These are phyloP conservation scores for Pleurotus tuber-regium DNA, from an alignment of 768 basidiomycete species.

Conservation along the genomic window DNA sequence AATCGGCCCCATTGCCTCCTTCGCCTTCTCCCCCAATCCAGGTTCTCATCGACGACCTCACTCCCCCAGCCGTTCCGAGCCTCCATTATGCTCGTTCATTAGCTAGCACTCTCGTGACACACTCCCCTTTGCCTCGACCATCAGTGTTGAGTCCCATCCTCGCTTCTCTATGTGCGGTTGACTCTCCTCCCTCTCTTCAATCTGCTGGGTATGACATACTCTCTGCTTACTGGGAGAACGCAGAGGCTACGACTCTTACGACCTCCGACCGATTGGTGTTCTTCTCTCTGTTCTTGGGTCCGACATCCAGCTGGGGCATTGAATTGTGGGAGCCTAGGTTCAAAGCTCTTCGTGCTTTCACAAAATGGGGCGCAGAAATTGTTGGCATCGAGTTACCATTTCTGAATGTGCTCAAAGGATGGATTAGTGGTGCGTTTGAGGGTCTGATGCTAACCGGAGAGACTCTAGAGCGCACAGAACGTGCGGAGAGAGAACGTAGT, in stretches of 20 bases:
- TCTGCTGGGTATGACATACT: conserved; percentile 72
- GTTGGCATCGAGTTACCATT: conserved; percentile 62
- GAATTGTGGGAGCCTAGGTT: conserved; percentile 73
- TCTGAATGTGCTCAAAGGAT: conserved; percentile 54
- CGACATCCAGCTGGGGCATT: conserved; percentile 48
- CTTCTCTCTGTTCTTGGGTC: conserved; percentile 58
- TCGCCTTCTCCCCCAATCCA: conserved; percentile 34
- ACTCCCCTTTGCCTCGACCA: conserved; percentile 55
- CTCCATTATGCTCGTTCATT: conserved; percentile 60
- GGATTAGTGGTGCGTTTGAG: conserved; percentile 68
- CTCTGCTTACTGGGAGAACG: conserved; percentile 65
- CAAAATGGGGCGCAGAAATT: conserved; percentile 56
- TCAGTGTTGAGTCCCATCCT: conserved; percentile 59
- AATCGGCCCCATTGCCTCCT: conserved; percentile 20
- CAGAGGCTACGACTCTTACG: conserved; percentile 40
- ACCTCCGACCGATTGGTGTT: conserved; percentile 63
- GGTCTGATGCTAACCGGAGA: conserved; percentile 36
- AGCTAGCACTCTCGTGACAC: conserved; percentile 44
- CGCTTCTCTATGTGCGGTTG: conserved; percentile 51
- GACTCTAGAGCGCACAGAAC: conserved; percentile 37
- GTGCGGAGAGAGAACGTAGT: conserved; percentile 60
- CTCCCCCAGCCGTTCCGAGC: conserved; percentile 66
- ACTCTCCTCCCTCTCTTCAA: conserved; percentile 56
- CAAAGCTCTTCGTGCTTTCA: conserved; percentile 65
- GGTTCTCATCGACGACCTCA: conserved; percentile 40